Conservation (phyloP, 306 rosid species). For the Ceratonia siliqua region DNA sequence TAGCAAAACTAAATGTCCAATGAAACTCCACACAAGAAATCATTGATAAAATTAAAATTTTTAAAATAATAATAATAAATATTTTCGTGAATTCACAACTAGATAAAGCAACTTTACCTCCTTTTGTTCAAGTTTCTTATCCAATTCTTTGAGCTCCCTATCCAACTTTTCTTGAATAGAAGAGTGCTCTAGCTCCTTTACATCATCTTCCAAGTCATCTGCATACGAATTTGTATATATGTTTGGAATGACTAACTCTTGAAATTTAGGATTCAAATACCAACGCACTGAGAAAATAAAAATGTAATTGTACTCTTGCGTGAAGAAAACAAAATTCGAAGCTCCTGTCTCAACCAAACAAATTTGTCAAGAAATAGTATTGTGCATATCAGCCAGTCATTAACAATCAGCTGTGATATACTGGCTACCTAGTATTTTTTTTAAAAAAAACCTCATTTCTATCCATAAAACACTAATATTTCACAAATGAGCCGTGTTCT, state of each 20-base stretch:
- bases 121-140: constrained; percentile 88
- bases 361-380: constrained; percentile 3
- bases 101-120: constrained; percentile 56
- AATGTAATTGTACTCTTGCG: background rate
- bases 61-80: no score
- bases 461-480: no score
- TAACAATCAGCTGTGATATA: background rate
- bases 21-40: no score
- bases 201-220: constrained; percentile 70
- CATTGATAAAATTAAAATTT: no score
- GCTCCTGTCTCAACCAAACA: background rate
- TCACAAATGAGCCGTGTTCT: no score
- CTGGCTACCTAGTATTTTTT: no score
- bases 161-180: constrained; percentile 88
- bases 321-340: constrained; percentile 19
- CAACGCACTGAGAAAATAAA: constrained; percentile 3
- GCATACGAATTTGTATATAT: constrained; percentile 27
- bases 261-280: background rate
- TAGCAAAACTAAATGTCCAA: constrained; percentile 6
- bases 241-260: background rate
- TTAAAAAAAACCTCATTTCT: no score
- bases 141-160: constrained; percentile 87
- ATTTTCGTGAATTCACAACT: no score
- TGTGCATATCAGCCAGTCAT: no score
- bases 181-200: constrained; percentile 90